Evolutionary conservation across 306 rosid species (phyloP).

Genomic region (Coriaria nepalensis): DNA sequence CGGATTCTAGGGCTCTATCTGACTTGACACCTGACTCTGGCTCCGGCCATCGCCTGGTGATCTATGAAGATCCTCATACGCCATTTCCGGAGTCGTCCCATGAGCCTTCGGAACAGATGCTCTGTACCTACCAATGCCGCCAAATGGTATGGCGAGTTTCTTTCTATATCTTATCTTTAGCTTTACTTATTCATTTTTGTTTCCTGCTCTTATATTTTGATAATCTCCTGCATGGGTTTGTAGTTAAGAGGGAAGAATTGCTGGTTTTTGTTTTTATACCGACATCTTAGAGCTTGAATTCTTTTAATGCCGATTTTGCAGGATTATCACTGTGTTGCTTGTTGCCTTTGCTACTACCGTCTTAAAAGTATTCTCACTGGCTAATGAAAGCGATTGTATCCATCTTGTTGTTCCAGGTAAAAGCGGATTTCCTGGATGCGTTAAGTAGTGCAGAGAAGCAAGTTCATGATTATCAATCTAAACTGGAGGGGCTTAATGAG

Average conservation of each 20-base stretch:
- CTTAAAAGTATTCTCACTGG: too few species aligned
- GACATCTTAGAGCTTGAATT: too few species aligned
- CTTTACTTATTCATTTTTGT: not conserved
- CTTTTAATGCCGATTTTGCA: not conserved
- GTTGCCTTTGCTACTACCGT: not conserved
- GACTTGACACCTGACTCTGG: constrained; percentile 13
- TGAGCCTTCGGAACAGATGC: constrained; percentile 25
- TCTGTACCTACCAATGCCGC: constrained; percentile 93
- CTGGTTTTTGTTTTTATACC: too few species aligned
- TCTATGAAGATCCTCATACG: constrained; percentile 53
- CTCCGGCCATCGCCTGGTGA: constrained; percentile 38
- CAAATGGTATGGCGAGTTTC: constrained; percentile 50
- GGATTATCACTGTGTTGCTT: not conserved
- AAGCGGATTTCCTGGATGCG: constrained; percentile 74
- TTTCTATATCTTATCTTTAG: not conserved
- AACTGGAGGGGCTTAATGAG: constrained; percentile 30
- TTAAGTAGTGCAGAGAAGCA: constrained; percentile 67
- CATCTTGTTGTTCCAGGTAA: constrained; percentile 30
- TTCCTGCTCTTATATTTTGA: not conserved
- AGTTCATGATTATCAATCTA: constrained; percentile 51
- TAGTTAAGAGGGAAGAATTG: too few species aligned
- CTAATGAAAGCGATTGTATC: not conserved
- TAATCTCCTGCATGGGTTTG: too few species aligned
- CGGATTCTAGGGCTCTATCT: constrained; percentile 14
- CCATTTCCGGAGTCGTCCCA: constrained; percentile 14